Evolutionary conservation across 768 basidiomycete species (phyloP), one percentile per base, ranked within the genome.

Genomic region (Amylocystis lapponica): DNA sequence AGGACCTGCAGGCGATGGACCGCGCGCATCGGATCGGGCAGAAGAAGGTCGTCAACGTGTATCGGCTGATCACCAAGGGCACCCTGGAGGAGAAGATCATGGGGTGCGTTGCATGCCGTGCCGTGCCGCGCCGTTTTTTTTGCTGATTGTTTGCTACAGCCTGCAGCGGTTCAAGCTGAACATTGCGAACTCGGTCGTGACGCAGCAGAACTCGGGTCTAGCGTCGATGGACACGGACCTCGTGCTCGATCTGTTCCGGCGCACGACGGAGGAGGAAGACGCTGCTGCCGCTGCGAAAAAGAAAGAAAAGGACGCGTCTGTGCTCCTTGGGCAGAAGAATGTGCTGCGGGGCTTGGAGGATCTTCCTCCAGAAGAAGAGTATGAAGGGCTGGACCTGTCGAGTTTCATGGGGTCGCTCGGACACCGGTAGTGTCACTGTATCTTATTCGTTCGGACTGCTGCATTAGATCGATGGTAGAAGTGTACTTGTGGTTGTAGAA

Each of bases 21-120:
- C 79, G 96, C 45, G 96, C 96, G 1, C 96, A 98, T 66, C 84
- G 96, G 41, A 84, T 98, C 27, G 96, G 96, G 5, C 96, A 99
- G 68, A 98, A 96, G 72, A 92, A 93, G 64, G 95, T 98, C 12
- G 96, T 99, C 22, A 98, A 98, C 53, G 96, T 99, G 5, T 99
- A 99, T 67, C 85, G 96, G 13, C 68, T 99, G 40, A 91, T 99
- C 54, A 98, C 94, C 11, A 87, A 94, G 59, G 96, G 94, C 11
- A 99, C 96, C 0, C 62, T 99, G 29, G 96, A 99, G 63, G 96
- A 98, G 64, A 98, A 98, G 66, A 99, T 99, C 51, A 99, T 99
- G 96, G 96, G 96, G 92, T 96, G 62, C 50, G 82, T 51, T 10
- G 2, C 27, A 33, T 33, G 32, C 14, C n/a, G n/a, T n/a, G n/a